Percentiles rank a stretch among this genome's conserved stretches.
phyloP scores from a whole-genome alignment of 169 alveolate genomes.

The Cryptosporidium felis region DNA sequence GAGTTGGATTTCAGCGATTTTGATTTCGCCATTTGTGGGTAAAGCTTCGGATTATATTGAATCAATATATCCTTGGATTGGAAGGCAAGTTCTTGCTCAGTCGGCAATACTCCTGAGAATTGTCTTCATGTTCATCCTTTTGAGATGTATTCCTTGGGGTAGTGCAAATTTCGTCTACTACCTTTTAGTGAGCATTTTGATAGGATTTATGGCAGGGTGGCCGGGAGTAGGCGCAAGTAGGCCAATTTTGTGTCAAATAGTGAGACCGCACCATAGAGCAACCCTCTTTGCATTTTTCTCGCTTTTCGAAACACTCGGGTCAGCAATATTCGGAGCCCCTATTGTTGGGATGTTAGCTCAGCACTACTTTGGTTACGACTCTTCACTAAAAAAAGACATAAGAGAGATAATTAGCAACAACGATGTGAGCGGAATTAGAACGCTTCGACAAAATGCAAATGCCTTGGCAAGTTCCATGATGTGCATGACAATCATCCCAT shows the following conservation, averaged over 20 bases:
- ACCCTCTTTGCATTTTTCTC: slow-evolving; percentile 75
- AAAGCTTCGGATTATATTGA: slow-evolving; percentile 75
- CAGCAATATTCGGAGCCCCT: slow-evolving; percentile 77
- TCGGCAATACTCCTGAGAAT: slow-evolving; percentile 73
- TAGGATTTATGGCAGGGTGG: slow-evolving; percentile 80
- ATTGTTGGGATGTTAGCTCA: slow-evolving; percentile 70
- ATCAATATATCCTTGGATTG: slow-evolving; percentile 71
- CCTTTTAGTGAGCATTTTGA: slow-evolving; percentile 72
- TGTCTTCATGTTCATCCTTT: slow-evolving; percentile 71
- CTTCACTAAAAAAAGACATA: slow-evolving; percentile 33
- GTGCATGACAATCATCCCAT: slow-evolving; percentile 46
- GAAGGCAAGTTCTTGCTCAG: slow-evolving; percentile 76
- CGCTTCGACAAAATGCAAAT: slow-evolving; percentile 17
- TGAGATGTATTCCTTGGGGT: slow-evolving; percentile 75
- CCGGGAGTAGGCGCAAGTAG: slow-evolving; percentile 77
- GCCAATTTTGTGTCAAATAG: slow-evolving; percentile 76
- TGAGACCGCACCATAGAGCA: slow-evolving; percentile 76
- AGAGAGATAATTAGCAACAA: neutral
- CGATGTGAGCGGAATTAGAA: neutral
- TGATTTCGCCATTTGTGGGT: slow-evolving; percentile 77
- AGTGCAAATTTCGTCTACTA: slow-evolving; percentile 71
- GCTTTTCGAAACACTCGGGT: slow-evolving; percentile 75
- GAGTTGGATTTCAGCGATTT: slow-evolving; percentile 77
- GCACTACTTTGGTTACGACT: slow-evolving; percentile 44
- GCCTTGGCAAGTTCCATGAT: slow-evolving; percentile 71